phyloP scores from a whole-genome alignment of 192 early-diverging fungal genomes.

The Chytriomyces sp. region DNA sequence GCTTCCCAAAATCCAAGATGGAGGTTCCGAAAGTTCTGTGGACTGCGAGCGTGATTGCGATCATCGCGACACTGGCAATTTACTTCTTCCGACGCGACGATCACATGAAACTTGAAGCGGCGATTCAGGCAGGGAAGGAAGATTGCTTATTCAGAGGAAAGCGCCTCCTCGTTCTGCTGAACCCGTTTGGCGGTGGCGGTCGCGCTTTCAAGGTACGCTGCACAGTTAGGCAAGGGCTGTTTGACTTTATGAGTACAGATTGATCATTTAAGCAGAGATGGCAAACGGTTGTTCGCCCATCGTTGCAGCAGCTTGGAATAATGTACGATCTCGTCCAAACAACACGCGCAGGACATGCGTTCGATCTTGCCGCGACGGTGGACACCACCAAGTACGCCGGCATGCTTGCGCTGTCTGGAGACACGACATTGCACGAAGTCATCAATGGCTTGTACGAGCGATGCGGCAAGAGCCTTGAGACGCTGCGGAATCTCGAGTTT shows the following conservation, averaged over 20 bases:
- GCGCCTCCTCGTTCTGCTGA: not conserved
- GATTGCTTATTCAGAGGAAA: not conserved
- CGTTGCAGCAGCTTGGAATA: not conserved
- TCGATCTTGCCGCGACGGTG: not conserved
- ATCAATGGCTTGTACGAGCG: not conserved
- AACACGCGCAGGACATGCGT: not conserved
- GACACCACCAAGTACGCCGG: not conserved
- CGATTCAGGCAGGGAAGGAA: not conserved
- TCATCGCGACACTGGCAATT: not conserved
- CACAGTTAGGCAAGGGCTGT: not conserved
- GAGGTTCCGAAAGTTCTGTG: not conserved
- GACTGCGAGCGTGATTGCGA: not conserved
- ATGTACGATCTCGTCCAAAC: slow-evolving; percentile 3
- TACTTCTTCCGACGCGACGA: not conserved
- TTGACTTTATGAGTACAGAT: not conserved
- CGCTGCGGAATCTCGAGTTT: not conserved
- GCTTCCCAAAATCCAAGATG: not conserved
- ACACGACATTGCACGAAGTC: not conserved
- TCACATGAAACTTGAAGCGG: not conserved
- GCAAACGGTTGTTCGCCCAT: not conserved
- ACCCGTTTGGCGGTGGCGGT: slow-evolving; percentile 3
- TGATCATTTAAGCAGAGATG: not conserved
- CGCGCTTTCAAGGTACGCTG: not conserved
- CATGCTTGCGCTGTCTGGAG: not conserved
- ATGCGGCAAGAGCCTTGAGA: not conserved